Percentiles rank a stretch among this genome's conserved stretches.
Conservation (phyloP, 495 filamentous ascomycete species). For the Durotheca rogersii region DNA sequence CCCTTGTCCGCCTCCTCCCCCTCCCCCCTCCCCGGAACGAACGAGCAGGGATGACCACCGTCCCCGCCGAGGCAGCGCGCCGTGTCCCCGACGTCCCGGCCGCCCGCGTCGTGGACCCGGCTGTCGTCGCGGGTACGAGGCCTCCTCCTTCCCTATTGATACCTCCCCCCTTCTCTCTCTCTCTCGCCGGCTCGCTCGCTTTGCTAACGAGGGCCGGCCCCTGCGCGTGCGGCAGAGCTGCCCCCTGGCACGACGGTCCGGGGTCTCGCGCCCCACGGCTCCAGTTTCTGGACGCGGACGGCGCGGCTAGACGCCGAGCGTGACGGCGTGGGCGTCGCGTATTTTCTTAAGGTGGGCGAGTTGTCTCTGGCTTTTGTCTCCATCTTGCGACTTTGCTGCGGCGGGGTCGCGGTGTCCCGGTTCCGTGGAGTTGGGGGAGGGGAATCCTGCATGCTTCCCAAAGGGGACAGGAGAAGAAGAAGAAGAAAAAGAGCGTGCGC, state of each 20-base stretch:
- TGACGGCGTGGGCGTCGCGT: constrained; percentile 1
- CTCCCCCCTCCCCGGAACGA: no score
- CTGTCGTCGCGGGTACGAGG: constrained; percentile 10
- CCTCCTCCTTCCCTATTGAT: constrained; percentile 1
- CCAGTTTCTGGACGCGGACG: constrained; percentile 22
- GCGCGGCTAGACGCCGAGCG: constrained; percentile 14
- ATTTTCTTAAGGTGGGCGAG: constrained; percentile 26
- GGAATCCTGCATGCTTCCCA: no score
- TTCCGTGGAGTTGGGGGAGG: no score
- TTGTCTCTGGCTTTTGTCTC: no score
- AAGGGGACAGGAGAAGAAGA: no score
- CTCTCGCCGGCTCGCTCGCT: no score
- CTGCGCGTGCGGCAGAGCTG: constrained; percentile 9
- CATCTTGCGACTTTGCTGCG: neutral
- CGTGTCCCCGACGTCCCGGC: no score
- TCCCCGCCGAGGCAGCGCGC: no score
- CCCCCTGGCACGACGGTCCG: neutral
- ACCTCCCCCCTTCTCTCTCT: neutral
- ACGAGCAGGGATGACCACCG: neutral
- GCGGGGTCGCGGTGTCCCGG: neutral
- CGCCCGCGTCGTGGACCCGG: constrained; percentile 9
- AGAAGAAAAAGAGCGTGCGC: no score
- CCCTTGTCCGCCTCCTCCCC: no score
- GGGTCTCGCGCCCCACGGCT: constrained; percentile 5
- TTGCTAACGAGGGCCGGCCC: neutral